A percentile compares a stretch with the other conserved stretches of the same genome.
Conservation (phyloP, 495 filamentous ascomycete genomes). For the Trichocladium antarcticum region DNA sequence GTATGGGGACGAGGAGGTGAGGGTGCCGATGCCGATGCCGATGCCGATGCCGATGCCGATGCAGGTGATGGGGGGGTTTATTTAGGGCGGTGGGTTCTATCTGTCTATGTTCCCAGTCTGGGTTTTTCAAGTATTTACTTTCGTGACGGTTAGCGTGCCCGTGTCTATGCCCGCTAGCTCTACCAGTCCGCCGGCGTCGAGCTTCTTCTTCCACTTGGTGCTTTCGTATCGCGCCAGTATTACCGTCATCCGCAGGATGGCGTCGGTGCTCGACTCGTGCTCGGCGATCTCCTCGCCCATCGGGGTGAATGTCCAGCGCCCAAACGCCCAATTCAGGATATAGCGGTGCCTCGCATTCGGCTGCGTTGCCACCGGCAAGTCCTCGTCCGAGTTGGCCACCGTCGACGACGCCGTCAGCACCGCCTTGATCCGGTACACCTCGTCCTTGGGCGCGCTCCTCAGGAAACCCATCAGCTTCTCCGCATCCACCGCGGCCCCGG, state of each 20-base stretch:
- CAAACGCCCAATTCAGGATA: conserved; percentile 97
- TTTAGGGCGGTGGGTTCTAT: neutral
- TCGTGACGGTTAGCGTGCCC: conserved; percentile 35
- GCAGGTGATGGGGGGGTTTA: neutral
- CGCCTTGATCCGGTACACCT: conserved; percentile 92
- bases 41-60: neutral
- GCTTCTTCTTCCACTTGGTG: conserved; percentile 75
- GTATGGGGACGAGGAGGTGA: conserved; percentile 1
- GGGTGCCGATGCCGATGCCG: neutral
- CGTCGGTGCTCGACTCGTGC: conserved; percentile 37
- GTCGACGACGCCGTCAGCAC: conserved; percentile 50
- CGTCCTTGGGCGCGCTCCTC: conserved; percentile 65
- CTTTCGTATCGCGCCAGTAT: conserved; percentile 79
- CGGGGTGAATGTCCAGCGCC: conserved; percentile 78
- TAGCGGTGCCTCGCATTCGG: conserved; percentile 36
- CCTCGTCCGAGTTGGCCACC: conserved; percentile 51
- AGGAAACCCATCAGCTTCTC: conserved; percentile 56
- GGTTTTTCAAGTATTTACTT: conserved; percentile 19
- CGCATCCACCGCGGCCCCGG: conserved; percentile 43
- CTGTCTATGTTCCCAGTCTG: too few relatives aligned
- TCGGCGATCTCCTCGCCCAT: conserved; percentile 35
- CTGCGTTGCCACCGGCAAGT: conserved; percentile 15
- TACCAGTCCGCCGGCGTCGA: conserved; percentile 52
- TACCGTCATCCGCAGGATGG: conserved; percentile 64
- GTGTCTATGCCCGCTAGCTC: conserved; percentile 35